These are phyloP conservation scores for Solanum microdontum DNA, from an alignment of 257 asterid genomes.

Conservation along the genomic window DNA sequence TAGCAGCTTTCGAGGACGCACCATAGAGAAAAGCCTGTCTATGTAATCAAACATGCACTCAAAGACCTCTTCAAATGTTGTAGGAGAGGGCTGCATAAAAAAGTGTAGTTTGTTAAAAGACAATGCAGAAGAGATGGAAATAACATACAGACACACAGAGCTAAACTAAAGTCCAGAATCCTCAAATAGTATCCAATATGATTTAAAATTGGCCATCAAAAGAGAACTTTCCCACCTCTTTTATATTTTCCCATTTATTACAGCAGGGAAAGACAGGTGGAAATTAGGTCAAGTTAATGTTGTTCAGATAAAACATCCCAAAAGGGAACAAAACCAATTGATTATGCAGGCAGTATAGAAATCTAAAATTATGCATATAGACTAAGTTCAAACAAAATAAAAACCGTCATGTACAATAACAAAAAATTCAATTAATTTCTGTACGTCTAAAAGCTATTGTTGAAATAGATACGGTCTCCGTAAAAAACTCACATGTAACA, in stretches of 20 bases:
- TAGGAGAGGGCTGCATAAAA: slow-evolving; percentile 19
- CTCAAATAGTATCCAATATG: not conserved
- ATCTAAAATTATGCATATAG: not conserved
- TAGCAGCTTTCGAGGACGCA: slow-evolving; percentile 44
- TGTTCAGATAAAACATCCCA: not conserved
- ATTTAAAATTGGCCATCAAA: not conserved
- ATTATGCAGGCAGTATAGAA: not conserved
- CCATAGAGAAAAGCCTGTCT: slow-evolving; percentile 36
- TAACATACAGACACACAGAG: not conserved
- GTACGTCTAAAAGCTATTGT: not conserved
- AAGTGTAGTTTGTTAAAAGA: not conserved
- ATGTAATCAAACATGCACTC: slow-evolving; percentile 22
- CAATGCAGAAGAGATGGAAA: not conserved
- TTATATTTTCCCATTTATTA: not conserved
- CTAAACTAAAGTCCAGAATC: not conserved
- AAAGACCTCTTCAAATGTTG: slow-evolving; percentile 49
- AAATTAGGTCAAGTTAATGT: not conserved
- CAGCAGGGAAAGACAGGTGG: not conserved
- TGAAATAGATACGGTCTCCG: not conserved
- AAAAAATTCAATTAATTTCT: not conserved
- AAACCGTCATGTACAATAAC: not conserved
- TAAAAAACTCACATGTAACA: not conserved
- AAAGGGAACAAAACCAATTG: not conserved
- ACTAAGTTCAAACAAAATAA: not conserved
- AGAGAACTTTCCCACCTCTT: not conserved